Evolutionary conservation across 345 rosid genomes (phyloP).

Genomic region (Acer campestre): DNA sequence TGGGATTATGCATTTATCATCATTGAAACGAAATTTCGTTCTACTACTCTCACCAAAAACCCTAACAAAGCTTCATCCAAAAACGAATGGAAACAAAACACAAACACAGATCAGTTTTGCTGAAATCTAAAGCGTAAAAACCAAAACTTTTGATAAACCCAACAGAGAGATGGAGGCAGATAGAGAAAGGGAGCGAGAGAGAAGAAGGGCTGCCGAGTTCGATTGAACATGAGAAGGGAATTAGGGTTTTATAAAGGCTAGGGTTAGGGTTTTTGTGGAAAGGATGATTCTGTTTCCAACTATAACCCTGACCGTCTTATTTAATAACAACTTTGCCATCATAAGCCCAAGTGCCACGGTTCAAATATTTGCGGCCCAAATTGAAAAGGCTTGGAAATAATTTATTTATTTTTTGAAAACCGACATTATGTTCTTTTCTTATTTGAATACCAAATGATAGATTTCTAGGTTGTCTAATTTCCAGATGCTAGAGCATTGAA

Average conservation of each 20-base stretch:
- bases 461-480: not conserved
- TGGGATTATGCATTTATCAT: constrained; percentile 25
- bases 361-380: too few species aligned
- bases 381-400: too few species aligned
- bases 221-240: not conserved
- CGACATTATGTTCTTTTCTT: too few species aligned
- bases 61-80: not conserved
- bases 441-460: too few species aligned
- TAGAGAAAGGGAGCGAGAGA: not conserved
- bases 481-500: not conserved
- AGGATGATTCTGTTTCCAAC: not conserved
- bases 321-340: not conserved
- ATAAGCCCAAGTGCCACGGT: not conserved
- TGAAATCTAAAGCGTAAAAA: not conserved
- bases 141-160: not conserved
- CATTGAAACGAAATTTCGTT: not conserved
- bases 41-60: not conserved
- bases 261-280: constrained; percentile 1
- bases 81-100: not conserved
- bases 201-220: not conserved
- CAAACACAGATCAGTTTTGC: not conserved
- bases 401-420: too few species aligned
- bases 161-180: too few species aligned
- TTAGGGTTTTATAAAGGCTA: constrained; percentile 7
- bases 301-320: not conserved